phyloP scores from a whole-genome alignment of 2,329 filamentous ascomycete genomes.

The Neonectria coccinea region DNA sequence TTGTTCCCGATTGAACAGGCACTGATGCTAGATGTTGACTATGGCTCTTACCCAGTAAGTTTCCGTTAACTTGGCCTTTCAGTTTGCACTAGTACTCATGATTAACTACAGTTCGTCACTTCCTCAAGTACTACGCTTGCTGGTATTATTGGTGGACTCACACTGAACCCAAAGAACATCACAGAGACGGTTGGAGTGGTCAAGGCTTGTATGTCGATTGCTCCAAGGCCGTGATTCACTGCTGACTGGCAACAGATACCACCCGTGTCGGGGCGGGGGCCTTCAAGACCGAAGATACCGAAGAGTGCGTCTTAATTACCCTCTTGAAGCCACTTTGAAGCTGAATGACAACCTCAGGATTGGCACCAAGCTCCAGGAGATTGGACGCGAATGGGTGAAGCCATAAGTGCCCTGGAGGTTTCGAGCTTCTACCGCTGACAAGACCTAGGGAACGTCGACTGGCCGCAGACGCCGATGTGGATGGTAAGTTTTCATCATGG shows the following conservation, averaged over 20 bases:
- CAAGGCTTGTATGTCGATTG: slow-evolving; percentile 66
- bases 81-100: slow-evolving; percentile 28
- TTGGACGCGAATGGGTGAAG: slow-evolving; percentile 56
- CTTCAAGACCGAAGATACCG: slow-evolving; percentile 73
- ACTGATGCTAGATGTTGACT: slow-evolving; percentile 75
- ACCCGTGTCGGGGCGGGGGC: slow-evolving; percentile 71
- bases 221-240: slow-evolving; percentile 32
- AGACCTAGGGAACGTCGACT: slow-evolving; percentile 58
- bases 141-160: slow-evolving; percentile 73
- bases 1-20: slow-evolving; percentile 46
- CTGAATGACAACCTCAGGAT: slow-evolving; percentile 43
- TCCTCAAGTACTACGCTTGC: slow-evolving; percentile 65
- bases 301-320: slow-evolving; percentile 48
- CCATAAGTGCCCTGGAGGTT: slow-evolving; percentile 29
- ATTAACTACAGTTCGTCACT: slow-evolving; percentile 57
- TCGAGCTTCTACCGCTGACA: slow-evolving; percentile 39
- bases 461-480: slow-evolving; percentile 70
- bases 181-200: slow-evolving; percentile 73
- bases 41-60: slow-evolving; percentile 53
- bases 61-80: slow-evolving; percentile 27
- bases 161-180: slow-evolving; percentile 70
- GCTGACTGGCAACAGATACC: slow-evolving; percentile 60
- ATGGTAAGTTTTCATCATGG: slow-evolving; percentile 53
- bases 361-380: slow-evolving; percentile 60
- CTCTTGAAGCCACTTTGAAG: slow-evolving; percentile 33